Percentiles rank a stretch among this genome's conserved stretches.
phyloP scores from a whole-genome alignment of 192 early-diverging fungal genomes.

The Cladochytrium replicatum region DNA sequence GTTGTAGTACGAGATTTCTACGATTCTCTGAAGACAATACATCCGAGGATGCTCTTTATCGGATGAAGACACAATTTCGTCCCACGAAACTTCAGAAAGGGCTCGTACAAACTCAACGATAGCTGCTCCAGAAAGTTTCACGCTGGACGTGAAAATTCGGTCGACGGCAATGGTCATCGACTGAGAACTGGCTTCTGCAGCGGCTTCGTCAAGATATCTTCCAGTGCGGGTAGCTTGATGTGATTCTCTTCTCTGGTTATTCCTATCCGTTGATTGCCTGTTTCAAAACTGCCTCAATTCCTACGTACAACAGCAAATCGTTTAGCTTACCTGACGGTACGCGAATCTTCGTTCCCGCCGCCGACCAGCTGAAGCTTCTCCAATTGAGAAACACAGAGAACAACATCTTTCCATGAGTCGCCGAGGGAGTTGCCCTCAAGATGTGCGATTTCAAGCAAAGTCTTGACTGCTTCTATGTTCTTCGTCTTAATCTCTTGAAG shows the following conservation, averaged over 20 bases:
- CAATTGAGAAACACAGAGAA: conserved; percentile 76
- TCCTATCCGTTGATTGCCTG: conserved; percentile 2
- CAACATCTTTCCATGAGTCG: conserved; percentile 75
- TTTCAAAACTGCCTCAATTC: conserved; percentile 5
- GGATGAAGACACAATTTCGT: conserved; percentile 63
- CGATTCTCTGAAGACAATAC: conserved; percentile 84
- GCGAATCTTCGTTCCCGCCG: conserved; percentile 13
- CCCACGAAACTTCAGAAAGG: conserved; percentile 78
- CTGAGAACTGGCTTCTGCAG: conserved; percentile 45
- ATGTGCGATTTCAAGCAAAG: conserved; percentile 69
- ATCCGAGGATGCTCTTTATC: conserved; percentile 39
- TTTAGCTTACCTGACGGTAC: conserved; percentile 15
- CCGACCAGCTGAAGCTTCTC: conserved; percentile 73
- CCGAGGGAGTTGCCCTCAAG: conserved; percentile 38
- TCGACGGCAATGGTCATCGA: conserved; percentile 73
- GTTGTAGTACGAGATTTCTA: conserved; percentile 96
- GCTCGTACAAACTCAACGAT: conserved; percentile 88
- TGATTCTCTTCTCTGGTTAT: conserved; percentile 10
- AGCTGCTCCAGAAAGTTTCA: conserved; percentile 65
- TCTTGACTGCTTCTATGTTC: conserved; percentile 84
- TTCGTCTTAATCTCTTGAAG: conserved; percentile 83
- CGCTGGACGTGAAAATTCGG: conserved; percentile 69
- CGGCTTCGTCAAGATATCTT: conserved; percentile 37
- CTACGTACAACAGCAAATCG: conserved; percentile 1
- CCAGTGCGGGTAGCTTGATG: conserved; percentile 2